Evolutionary conservation across 345 rosid genomes (phyloP).

Genomic region (Bruguiera parviflora): DNA sequence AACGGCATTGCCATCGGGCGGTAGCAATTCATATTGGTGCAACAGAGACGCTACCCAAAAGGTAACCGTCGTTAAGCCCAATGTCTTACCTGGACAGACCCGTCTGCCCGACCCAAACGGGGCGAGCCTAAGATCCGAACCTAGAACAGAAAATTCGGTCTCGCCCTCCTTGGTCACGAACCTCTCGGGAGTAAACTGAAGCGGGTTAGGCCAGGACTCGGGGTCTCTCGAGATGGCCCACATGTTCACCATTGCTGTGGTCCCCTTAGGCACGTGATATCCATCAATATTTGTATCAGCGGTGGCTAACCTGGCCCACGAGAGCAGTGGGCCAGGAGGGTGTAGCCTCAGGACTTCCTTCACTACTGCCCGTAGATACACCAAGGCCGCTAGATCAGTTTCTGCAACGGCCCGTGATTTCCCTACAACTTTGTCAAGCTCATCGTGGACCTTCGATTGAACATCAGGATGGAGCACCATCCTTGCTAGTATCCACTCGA

Average conservation of each 20-base stretch:
- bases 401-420: slow-evolving; percentile 53
- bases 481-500: slow-evolving; percentile 91
- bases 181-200: slow-evolving; percentile 60
- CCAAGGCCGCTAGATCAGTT: slow-evolving; percentile 39
- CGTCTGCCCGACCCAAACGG: slow-evolving; percentile 93
- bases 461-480: slow-evolving; percentile 62
- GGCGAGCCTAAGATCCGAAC: slow-evolving; percentile 78
- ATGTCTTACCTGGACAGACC: slow-evolving; percentile 68
- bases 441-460: slow-evolving; percentile 67
- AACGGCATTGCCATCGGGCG: slow-evolving; percentile 34
- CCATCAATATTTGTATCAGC: slow-evolving; percentile 72
- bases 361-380: slow-evolving; percentile 65
- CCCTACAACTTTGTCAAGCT: slow-evolving; percentile 60
- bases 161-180: slow-evolving; percentile 42
- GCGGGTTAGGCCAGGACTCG: slow-evolving; percentile 63
- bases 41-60: slow-evolving; percentile 67
- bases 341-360: slow-evolving; percentile 81
- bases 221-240: slow-evolving; percentile 92
- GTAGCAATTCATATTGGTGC: slow-evolving; percentile 63
- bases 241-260: slow-evolving; percentile 96
- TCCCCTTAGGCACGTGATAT: slow-evolving; percentile 71
- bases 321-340: slow-evolving; percentile 93
- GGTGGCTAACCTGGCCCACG: slow-evolving; percentile 88
- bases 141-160: slow-evolving; percentile 61
- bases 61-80: slow-evolving; percentile 62